Base-by-base conservation (phyloP, 1,284 basidiomycete species). In the Ceraceosorus guamensis region DNA sequence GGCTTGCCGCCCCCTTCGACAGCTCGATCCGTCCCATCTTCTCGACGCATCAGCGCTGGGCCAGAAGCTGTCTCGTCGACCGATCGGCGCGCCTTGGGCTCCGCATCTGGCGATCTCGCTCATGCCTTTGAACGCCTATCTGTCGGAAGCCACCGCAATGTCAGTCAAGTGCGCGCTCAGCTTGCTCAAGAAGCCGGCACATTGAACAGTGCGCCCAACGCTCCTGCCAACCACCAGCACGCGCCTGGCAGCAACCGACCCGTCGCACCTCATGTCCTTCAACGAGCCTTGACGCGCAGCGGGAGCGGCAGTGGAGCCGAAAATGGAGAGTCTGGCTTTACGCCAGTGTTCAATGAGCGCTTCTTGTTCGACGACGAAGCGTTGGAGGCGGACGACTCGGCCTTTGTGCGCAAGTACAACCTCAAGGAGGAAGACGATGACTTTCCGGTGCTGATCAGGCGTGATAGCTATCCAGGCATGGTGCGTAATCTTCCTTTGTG, bases 381-480 rank as follows among this genome's bases (percentile, higher is more conserved):
- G 50, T 67, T 71, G 44, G 65, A 69, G 50, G 57, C 59, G 16
- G 68, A 74, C 47, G 73, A 76, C 55, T 75, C 73, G 32, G 66
- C 70, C 18, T 76, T 76, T 54, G 63, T 75, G 51, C 67, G 65
- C 49, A 71, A 67, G 68, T 76, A 76, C 71, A 73, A 74, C 52
- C 65, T 75, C 50, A 54, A 70, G 33, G 66, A 60, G 18, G 66
- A 62, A 37, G 70, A 72, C 32, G 70, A 73, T 50, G 91, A 90
- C 78, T 93, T 82, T 77, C 80, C 80, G 31, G 76, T 80, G 41
- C 76, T 81, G 46, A 71, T 78, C 43, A 77, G 80, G 59, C 67
- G 75, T n/a, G 77, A 78, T 43, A 68, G 59, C 31, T 73, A 83
- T 68, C 76, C 81, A 16, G 83, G 80, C 74, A 87, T 88, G 82